phyloP scores from a whole-genome alignment of 768 basidiomycete species.

The Rhizopogon vinicolor region DNA sequence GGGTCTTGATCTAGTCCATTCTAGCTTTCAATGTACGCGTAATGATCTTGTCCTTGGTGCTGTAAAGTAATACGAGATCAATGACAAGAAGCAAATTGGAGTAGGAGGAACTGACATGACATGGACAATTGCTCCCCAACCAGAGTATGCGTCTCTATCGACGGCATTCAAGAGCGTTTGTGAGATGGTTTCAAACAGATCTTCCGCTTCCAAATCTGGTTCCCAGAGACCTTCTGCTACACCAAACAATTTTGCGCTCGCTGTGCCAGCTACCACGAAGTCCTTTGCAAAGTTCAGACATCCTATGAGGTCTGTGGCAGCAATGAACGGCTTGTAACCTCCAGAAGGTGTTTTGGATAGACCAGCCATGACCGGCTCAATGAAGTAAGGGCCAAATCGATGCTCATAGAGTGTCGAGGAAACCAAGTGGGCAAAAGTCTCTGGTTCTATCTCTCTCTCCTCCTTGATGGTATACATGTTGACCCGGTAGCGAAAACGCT shows the following conservation, averaged over 20 bases:
- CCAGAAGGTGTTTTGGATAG: slow-evolving; percentile 70
- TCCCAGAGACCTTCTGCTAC: slow-evolving; percentile 99
- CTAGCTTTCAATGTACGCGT: slow-evolving; percentile 86
- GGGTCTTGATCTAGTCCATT: slow-evolving; percentile 64
- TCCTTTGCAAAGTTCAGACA: slow-evolving; percentile 94
- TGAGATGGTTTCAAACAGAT: slow-evolving; percentile 97
- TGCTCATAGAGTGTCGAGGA: slow-evolving; percentile 94
- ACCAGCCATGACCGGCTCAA: slow-evolving; percentile 96
- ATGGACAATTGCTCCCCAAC: slow-evolving; percentile 95
- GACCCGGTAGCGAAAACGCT: slow-evolving; percentile 87
- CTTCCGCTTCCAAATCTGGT: slow-evolving; percentile 92
- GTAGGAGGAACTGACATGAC: slow-evolving; percentile 66
- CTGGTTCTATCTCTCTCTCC: slow-evolving; percentile 93
- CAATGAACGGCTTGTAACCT: slow-evolving; percentile 85
- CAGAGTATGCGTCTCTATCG: slow-evolving; percentile 94
- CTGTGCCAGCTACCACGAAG: slow-evolving; percentile 94
- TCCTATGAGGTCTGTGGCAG: slow-evolving; percentile 90
- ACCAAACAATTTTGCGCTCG: slow-evolving; percentile 90
- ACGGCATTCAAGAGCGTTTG: slow-evolving; percentile 94
- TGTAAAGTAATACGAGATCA: slow-evolving; percentile 20
- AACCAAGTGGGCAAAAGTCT: slow-evolving; percentile 93
- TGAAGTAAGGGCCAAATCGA: slow-evolving; percentile 94
- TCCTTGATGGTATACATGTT: slow-evolving; percentile 99
- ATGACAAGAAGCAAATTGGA: slow-evolving; percentile 5
- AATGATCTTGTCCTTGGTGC: slow-evolving; percentile 70